A percentile compares a stretch with the other conserved stretches of the same genome.
Conservation (phyloP, 176 grass and related monocot species). For the Raddia guianensis region DNA sequence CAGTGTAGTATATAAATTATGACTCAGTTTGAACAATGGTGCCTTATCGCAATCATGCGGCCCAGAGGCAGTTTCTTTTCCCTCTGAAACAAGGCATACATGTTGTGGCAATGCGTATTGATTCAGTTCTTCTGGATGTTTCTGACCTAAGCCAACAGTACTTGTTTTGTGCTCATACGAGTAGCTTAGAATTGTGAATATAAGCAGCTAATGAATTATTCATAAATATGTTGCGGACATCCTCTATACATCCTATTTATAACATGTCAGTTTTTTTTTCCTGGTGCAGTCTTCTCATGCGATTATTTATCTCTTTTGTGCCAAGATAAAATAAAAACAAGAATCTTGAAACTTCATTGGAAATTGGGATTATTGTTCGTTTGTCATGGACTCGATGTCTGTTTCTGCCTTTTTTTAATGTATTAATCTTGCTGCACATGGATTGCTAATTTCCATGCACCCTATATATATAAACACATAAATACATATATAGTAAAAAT, state of each 20-base stretch:
- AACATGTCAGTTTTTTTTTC: constrained; percentile 1
- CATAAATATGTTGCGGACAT: constrained; percentile 31
- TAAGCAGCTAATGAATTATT: constrained; percentile 14
- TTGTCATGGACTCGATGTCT: neutral
- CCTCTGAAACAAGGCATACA: neutral
- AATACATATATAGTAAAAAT: too few species aligned
- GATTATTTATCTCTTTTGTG: constrained; percentile 9
- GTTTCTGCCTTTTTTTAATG: neutral
- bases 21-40: constrained; percentile 9
- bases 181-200: constrained; percentile 23
- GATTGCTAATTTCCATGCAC: too few species aligned
- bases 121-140: constrained; percentile 15
- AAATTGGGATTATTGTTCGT: neutral
- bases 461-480: too few species aligned
- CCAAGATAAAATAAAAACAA: neutral
- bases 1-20: constrained; percentile 1
- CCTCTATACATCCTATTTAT: neutral
- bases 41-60: neutral
- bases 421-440: constrained; percentile 23
- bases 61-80: constrained; percentile 17
- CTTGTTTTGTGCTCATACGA: constrained; percentile 20
- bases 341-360: constrained; percentile 13
- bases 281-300: constrained; percentile 21
- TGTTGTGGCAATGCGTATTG: constrained; percentile 30
- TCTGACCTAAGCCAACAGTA: constrained; percentile 16